Conservation (phyloP, 169 alveolate genomes). For the Eimeria tenella region DNA sequence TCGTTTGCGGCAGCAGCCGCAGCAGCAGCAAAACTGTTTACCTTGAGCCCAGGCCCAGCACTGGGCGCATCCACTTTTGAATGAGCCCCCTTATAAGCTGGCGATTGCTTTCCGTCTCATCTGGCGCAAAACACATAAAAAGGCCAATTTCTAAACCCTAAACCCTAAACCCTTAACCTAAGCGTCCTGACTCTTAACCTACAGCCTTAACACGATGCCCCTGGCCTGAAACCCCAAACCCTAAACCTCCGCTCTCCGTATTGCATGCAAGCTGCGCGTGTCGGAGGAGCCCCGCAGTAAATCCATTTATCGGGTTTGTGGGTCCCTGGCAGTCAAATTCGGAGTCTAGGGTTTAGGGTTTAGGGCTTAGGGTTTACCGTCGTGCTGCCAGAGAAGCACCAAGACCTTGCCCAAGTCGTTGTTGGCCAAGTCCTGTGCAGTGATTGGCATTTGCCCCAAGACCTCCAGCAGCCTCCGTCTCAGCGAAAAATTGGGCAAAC, state of each 20-base stretch:
- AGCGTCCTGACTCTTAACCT: no score
- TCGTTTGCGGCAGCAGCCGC: not conserved
- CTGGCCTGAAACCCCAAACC: not conserved
- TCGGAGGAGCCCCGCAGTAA: no score
- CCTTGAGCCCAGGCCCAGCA: constrained; percentile 73
- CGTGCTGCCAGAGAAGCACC: constrained; percentile 73
- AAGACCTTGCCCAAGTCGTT: constrained; percentile 72
- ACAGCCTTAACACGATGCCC: no score
- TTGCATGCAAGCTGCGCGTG: no score
- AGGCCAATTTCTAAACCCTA: not conserved
- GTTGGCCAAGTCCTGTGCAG: constrained; percentile 55
- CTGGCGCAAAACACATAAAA: not conserved
- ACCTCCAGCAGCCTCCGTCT: constrained; percentile 51
- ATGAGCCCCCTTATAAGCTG: constrained; percentile 58
- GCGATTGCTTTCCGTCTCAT: constrained; percentile 68
- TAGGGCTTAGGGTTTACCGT: not conserved
- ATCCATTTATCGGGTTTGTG: no score
- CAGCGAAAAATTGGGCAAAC: constrained; percentile 63
- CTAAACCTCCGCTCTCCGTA: not conserved
- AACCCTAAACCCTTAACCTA: no score
- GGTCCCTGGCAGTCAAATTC: not conserved
- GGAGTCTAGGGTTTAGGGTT: no score
- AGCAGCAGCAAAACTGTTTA: not conserved
- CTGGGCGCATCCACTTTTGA: constrained; percentile 73
- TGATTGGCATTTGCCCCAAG: constrained; percentile 62